A percentile compares a stretch with the other conserved stretches of the same genome.
Evolutionary conservation across 1,284 basidiomycete species (phyloP).

Genomic region (Boletus mariae): DNA sequence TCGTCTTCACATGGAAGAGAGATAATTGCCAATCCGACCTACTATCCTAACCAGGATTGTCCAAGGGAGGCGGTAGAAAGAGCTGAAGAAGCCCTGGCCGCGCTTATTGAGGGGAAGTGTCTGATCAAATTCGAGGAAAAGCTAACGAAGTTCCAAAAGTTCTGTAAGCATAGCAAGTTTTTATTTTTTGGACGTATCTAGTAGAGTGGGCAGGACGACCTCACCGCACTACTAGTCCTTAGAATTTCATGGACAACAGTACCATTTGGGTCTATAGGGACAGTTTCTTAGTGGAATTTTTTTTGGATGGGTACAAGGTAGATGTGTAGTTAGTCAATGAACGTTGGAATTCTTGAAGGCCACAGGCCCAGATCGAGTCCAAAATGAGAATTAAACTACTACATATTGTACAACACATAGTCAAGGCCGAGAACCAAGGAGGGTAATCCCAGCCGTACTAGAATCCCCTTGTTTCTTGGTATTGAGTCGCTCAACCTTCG

Average conservation of each 20-base stretch:
- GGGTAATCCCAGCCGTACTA: too few relatives aligned
- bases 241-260: neutral
- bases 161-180: constrained; percentile 17
- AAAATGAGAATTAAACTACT: too few relatives aligned
- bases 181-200: constrained; percentile 20
- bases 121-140: constrained; percentile 21
- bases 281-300: neutral
- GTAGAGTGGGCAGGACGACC: neutral
- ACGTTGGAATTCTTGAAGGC: too few relatives aligned
- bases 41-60: constrained; percentile 15
- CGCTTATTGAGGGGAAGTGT: constrained; percentile 25
- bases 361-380: too few relatives aligned
- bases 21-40: constrained; percentile 23
- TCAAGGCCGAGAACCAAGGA: too few relatives aligned
- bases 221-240: neutral
- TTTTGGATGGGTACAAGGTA: too few relatives aligned
- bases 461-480: neutral
- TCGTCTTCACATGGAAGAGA: constrained; percentile 9
- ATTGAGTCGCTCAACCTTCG: neutral
- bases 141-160: constrained; percentile 21
- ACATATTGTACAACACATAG: too few relatives aligned
- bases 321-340: too few relatives aligned
- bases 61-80: constrained; percentile 15
- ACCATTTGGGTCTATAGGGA: neutral
- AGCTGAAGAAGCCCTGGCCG: constrained; percentile 17